phyloP scores from a whole-genome alignment of 2,329 filamentous ascomycete genomes.

The Chaetomiaceae sp. region DNA sequence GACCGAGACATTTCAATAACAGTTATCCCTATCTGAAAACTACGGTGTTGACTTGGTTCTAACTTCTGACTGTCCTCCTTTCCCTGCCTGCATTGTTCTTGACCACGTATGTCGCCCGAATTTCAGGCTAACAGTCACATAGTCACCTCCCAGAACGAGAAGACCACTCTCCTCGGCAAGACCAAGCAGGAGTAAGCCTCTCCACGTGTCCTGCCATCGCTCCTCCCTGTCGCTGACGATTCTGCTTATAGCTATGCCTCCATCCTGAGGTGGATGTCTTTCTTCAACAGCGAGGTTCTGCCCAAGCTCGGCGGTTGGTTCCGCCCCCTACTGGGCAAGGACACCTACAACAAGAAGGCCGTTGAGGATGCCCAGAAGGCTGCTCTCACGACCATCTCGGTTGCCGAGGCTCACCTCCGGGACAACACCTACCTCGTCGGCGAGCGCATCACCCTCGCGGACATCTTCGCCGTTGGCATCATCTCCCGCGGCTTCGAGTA shows the following conservation, averaged over 20 bases:
- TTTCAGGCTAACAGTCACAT: slow-evolving; percentile 26
- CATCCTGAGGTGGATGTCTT: slow-evolving; percentile 98
- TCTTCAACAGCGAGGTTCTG: slow-evolving; percentile 85
- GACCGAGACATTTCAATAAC: slow-evolving; percentile 69
- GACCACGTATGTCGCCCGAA: slow-evolving; percentile 18
- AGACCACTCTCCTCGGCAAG: slow-evolving; percentile 98
- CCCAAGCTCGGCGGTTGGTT: slow-evolving; percentile 72
- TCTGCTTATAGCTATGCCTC: slow-evolving; percentile 71
- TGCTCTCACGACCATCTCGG: slow-evolving; percentile 61
- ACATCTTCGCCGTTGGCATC: slow-evolving; percentile 77
- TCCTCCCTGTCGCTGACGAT: slow-evolving; percentile 3
- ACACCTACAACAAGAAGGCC: slow-evolving; percentile 96
- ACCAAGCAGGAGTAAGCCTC: slow-evolving; percentile 93
- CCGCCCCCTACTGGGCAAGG: slow-evolving; percentile 74
- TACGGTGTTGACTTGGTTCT: slow-evolving; percentile 78
- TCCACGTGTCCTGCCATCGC: too few relatives aligned
- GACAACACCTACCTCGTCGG: slow-evolving; percentile 96
- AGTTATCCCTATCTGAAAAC: slow-evolving; percentile 99
- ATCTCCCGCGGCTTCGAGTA: slow-evolving; percentile 84
- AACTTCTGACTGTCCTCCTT: slow-evolving; percentile 64
- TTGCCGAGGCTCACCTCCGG: slow-evolving; percentile 82
- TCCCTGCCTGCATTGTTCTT: slow-evolving; percentile 29
- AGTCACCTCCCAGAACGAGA: slow-evolving; percentile 99
- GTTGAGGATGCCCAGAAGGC: slow-evolving; percentile 75
- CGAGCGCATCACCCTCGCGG: slow-evolving; percentile 95